Base-by-base conservation (phyloP, 495 filamentous ascomycete species). In the Daldinia decipiens region DNA sequence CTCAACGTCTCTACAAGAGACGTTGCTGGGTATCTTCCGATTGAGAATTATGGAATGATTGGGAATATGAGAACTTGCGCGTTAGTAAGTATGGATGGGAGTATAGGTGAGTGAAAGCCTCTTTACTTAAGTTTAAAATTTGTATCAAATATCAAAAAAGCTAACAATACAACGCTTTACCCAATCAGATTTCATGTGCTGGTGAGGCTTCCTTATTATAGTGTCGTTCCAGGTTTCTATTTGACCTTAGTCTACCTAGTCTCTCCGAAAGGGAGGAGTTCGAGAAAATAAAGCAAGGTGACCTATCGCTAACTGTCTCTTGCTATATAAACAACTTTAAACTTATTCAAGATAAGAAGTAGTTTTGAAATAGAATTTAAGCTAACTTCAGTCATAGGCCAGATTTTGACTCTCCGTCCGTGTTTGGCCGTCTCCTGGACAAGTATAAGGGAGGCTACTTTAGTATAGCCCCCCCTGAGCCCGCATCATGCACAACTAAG, bases 51-150 rank as follows among this genome's bases (percentile, higher is more conserved):
- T 82, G 90, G 90, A 32, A 80, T 93, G 66, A 90, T 92, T 74
- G 90, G 90, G 13, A 91, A 92, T 73, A 91, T 92, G 90, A 83
- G 87, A 71, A 92, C 90, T n/a, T 90, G 88, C 79, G 90, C 90
- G 24, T 80, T 93, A 29, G 85, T 91, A 34, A 89, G 88, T 74
- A 89, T 90, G 73, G 87, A 88, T 66, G 90, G 90, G 13, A 89
- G 88, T 69, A 74, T 92, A 70, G 74, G 74, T 77, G 53, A 24
- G 65, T 62, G 21, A 64, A 51, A 5, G 31, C 17, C n/a, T 40
- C 4, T 51, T 63, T 31, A 24, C 27, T 29, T 8, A n/a, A 51
- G 8, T 51, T 66, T 45, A 12, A 38, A 50, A 17, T 0, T 36
- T 26, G 45, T 32, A 54, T 64, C 47, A 0, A 51, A 26, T 15